Percentiles rank a stretch among this genome's conserved stretches.
These are phyloP conservation scores for Penicillium sp. DNA, from an alignment of 2,329 filamentous ascomycete genomes.

Conservation along the genomic window DNA sequence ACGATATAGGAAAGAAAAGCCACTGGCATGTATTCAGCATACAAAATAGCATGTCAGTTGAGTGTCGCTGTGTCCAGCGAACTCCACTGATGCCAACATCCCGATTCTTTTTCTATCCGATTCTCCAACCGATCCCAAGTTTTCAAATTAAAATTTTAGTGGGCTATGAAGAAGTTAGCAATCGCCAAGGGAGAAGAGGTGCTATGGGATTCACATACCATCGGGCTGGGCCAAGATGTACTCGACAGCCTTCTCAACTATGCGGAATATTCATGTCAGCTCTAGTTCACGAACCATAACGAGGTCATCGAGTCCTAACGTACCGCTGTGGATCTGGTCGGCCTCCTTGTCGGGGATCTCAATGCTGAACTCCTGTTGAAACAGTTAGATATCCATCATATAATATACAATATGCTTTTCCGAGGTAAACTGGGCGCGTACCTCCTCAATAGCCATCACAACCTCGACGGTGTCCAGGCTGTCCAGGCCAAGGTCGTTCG, in stretches of 20 bases:
- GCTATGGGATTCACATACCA: slow-evolving; percentile 60
- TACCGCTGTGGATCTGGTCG: slow-evolving; percentile 91
- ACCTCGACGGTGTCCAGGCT: slow-evolving; percentile 98
- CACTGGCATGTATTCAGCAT: slow-evolving; percentile 40
- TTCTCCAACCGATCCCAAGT: slow-evolving; percentile 21
- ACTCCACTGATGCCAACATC: slow-evolving; percentile 30
- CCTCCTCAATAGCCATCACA: slow-evolving; percentile 99
- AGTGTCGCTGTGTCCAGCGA: slow-evolving; percentile 33
- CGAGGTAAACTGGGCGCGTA: slow-evolving; percentile 40
- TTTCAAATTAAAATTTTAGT: slow-evolving; percentile 38
- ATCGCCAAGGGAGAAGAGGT: background rate
- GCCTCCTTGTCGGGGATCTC: slow-evolving; percentile 98
- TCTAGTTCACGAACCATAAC: background rate
- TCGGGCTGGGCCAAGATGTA: slow-evolving; percentile 94
- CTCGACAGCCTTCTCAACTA: slow-evolving; percentile 90
- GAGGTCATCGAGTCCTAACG: slow-evolving; percentile 36
- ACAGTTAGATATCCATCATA: slow-evolving; percentile 20
- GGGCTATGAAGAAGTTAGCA: slow-evolving; percentile 32
- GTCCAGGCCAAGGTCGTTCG: slow-evolving; percentile 95
- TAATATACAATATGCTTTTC: background rate
- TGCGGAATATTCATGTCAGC: slow-evolving; percentile 20
- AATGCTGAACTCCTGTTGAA: slow-evolving; percentile 72
- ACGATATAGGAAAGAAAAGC: slow-evolving; percentile 39
- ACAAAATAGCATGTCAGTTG: slow-evolving; percentile 33
- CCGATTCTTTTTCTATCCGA: slow-evolving; percentile 39